Conservation (phyloP, 352 stramenopile species). For the Sclerospora graminicola region DNA sequence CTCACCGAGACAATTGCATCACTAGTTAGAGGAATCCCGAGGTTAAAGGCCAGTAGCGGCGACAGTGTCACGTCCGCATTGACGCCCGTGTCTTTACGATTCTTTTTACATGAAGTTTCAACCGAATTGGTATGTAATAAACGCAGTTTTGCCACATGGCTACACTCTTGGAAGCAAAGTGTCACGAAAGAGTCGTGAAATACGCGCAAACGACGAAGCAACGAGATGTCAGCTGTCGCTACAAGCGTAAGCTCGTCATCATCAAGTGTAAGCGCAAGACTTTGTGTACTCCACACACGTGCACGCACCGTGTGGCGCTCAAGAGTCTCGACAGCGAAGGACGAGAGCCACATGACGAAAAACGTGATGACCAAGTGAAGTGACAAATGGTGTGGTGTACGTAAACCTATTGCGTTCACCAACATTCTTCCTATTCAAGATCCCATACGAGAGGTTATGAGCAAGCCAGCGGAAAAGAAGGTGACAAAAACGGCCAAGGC, state of each 20-base stretch:
- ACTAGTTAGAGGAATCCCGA: conserved; percentile 40
- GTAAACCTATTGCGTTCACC: too few relatives aligned
- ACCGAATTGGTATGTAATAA: conserved; percentile 7
- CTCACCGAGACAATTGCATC: conserved; percentile 23
- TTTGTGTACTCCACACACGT: conserved; percentile 22
- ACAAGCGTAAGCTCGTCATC: conserved; percentile 27
- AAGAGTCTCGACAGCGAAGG: conserved; percentile 19
- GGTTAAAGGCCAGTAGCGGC: conserved; percentile 69
- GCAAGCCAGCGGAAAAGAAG: background rate
- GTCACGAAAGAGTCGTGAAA: conserved; percentile 46
- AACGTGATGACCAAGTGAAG: background rate
- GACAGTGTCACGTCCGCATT: conserved; percentile 32
- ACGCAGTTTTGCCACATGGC: conserved; percentile 26
- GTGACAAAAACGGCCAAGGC: conserved; percentile 8
- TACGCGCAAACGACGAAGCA: conserved; percentile 32
- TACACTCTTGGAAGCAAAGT: conserved; percentile 12
- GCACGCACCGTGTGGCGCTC: conserved; percentile 14
- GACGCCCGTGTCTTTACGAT: background rate
- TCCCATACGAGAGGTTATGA: too few relatives aligned
- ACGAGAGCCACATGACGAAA: conserved; percentile 67
- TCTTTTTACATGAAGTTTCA: conserved; percentile 2
- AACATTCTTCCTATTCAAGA: too few relatives aligned
- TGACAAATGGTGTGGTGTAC: background rate
- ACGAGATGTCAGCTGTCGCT: conserved; percentile 25
- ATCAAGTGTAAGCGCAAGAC: background rate